Conservation (phyloP, 2,329 filamentous ascomycete genomes). For the Aspergillus felis region DNA sequence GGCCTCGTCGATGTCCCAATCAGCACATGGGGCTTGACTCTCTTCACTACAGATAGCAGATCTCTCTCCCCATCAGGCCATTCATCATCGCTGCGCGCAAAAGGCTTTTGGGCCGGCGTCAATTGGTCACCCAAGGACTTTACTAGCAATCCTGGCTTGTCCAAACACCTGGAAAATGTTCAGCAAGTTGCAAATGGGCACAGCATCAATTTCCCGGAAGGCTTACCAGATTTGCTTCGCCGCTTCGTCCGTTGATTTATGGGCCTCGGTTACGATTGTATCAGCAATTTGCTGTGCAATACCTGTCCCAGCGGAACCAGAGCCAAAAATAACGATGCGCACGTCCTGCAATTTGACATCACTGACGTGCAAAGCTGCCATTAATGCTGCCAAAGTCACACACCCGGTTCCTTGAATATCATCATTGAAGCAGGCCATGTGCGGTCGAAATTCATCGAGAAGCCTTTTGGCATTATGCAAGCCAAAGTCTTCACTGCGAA, state of each 20-base stretch:
- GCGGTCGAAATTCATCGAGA: constrained; percentile 67
- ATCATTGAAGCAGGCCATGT: constrained; percentile 84
- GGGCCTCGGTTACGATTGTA: constrained; percentile 67
- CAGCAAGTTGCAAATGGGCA: background rate
- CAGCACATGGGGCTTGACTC: constrained; percentile 73
- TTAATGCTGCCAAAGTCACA: constrained; percentile 77
- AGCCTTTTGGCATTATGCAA: constrained; percentile 70
- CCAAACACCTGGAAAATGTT: constrained; percentile 59
- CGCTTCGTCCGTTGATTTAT: constrained; percentile 68
- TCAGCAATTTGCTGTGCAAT: constrained; percentile 83
- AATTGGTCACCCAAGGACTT: constrained; percentile 58
- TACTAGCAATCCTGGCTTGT: constrained; percentile 74
- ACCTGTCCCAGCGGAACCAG: constrained; percentile 76
- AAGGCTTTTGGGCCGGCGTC: constrained; percentile 64
- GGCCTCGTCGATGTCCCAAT: constrained; percentile 81
- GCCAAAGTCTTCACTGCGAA: constrained; percentile 69
- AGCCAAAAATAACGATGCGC: constrained; percentile 71
- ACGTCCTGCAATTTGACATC: constrained; percentile 64
- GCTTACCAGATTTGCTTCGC: constrained; percentile 70
- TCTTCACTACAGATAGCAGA: constrained; percentile 64
- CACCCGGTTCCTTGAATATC: constrained; percentile 87
- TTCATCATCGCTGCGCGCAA: constrained; percentile 60
- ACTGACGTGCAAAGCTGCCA: constrained; percentile 69
- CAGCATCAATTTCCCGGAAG: background rate
- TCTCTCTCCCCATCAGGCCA: constrained; percentile 58